Evolutionary conservation across 176 grass and related monocot species (phyloP).

Genomic region (Neostapfia colusana): DNA sequence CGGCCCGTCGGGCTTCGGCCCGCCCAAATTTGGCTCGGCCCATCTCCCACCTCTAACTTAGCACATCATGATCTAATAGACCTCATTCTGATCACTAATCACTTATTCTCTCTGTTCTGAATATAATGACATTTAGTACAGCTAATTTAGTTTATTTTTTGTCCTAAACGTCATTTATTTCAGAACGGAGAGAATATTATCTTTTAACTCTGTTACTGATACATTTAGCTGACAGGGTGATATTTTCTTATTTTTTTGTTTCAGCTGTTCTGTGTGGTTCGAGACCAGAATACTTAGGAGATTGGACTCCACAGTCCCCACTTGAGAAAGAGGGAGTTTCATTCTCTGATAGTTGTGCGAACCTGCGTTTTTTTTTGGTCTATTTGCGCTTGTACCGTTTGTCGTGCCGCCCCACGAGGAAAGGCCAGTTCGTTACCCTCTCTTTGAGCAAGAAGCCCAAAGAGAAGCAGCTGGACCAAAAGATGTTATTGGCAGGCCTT

Average conservation of each 20-base stretch:
- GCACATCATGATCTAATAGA: slow-evolving; percentile 22
- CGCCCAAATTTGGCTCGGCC: too few species aligned
- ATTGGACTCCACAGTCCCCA: too few species aligned
- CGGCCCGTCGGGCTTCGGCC: too few species aligned
- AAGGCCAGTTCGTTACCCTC: background rate
- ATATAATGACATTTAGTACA: too few species aligned
- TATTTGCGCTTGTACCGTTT: slow-evolving; percentile 19
- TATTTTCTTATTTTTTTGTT: background rate
- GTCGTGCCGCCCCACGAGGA: slow-evolving; percentile 30
- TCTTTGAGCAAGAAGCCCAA: slow-evolving; percentile 12
- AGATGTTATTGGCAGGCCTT: background rate
- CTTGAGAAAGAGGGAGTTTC: too few species aligned
- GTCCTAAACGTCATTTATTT: too few species aligned
- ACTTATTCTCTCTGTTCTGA: too few species aligned
- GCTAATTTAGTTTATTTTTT: too few species aligned
- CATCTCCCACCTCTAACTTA: too few species aligned
- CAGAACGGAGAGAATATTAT: too few species aligned
- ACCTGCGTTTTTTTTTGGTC: background rate
- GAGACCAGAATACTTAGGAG: background rate
- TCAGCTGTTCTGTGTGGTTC: slow-evolving; percentile 11
- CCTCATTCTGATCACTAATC: background rate
- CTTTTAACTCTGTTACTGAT: too few species aligned
- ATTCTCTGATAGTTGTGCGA: background rate
- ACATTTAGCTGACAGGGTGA: slow-evolving; percentile 4
- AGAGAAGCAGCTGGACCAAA: background rate